Base-by-base conservation (phyloP, 495 filamentous ascomycete genomes). In the Penicillium manginii region DNA sequence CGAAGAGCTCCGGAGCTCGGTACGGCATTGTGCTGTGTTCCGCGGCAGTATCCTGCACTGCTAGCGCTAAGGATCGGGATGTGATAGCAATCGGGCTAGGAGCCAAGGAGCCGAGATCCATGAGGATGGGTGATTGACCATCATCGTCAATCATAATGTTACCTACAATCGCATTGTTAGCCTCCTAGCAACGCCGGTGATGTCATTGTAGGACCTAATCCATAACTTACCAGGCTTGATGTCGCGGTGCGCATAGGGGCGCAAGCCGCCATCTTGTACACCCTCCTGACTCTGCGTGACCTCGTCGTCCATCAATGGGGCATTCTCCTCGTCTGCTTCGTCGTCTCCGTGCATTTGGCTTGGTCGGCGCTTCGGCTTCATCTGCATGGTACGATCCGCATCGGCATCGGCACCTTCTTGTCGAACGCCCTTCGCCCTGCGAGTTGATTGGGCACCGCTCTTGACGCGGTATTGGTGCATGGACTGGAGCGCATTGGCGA, bases 11-110 rank as follows among this genome's bases (percentile, higher is more conserved):
- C 0, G 94, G 94, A 2, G 94, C 94, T 50, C 94, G 91, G 74
- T 98, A 98, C 2, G 96, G 93, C 92, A 98, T 97, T 14, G 94
- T 98, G 60, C 87, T 91, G 78, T 97, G 93, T 71, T 98, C 94
- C 8, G 93, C 94, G 8, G 94, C 94, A 17, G 84, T 89, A 64
- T 98, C 94, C 74, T 98, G 94, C 12, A 93, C 90, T 4, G 90
- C 89, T 58, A 98, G 82, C 18, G 94, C 94, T 9, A 96, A 83
- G 3, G 92, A 93, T 19, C 96, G 89, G 15, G 90, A 93, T 10
- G 94, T 97, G 60, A 98, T 94, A n/a, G 91, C 85, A 50, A 91
- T 91, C 0, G 94, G 96, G 0, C 91, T 91, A 3, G 89, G 90
- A 31, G 92, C 88, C 31, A 98, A 78, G 17, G 93, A 97, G 43